Evolutionary conservation across 345 rosid genomes (phyloP), one percentile per base, ranked within the genome.

Genomic region (Hirschfeldia incana): DNA sequence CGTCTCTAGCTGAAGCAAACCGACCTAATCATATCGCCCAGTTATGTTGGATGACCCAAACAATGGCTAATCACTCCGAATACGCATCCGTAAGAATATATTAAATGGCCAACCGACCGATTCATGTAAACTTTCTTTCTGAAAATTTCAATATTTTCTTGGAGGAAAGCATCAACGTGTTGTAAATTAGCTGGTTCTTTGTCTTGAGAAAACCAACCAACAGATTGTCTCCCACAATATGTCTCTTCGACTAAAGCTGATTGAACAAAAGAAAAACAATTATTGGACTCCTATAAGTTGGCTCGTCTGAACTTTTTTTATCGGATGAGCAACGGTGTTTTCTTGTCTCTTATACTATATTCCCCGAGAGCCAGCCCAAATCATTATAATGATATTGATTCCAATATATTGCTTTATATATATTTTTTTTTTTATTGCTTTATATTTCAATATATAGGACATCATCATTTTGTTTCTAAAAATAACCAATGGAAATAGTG

Each of bases 281-380:
- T 10, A 59, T 12, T 59, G 15, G 13, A 59, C 64, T 59, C 64
- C 8, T 10, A 27, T 13, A 27, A 59, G 33, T 59, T 59, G n/a
- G 68, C 28, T 65, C 26, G 29, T 65, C 30, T 6, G 7, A 59
- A 62, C 5, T 26, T 30, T 62, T 12, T 49, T 49, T 1, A 64
- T 63, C 42, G 67, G 26, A 33, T 33, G 70, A 21, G 70, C 15
- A 21, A 65, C 69, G 69, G 70, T 67, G 70, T 17, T 67, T 67
- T 67, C 55, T 42, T 42, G 70, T 67, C 70, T 42, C 11, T 42
- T 57, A 5, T 1, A 57, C 27, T 7, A 57, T 55, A 55, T 58
- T 58, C 57, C 30, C 62, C 62, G 21, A 58, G 62, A 58, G 62
- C 62, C 62, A 42, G 4, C 71, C 16, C 57, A 17, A 37, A 63